phyloP scores from a whole-genome alignment of 2,329 filamentous ascomycete genomes.

The Aquanectria penicillioides region DNA sequence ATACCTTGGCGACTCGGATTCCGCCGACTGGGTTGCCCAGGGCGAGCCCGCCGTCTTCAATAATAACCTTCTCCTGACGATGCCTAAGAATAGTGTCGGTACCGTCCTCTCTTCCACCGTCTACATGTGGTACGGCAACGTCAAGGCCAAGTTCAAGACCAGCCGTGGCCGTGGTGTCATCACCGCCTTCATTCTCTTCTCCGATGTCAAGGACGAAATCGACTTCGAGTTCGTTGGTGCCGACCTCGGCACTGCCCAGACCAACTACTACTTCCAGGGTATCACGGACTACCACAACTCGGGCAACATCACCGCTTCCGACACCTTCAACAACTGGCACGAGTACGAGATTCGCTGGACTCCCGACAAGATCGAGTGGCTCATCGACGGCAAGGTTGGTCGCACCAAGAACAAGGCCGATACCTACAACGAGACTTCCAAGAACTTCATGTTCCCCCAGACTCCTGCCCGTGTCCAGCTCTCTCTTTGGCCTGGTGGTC shows the following conservation, averaged over 20 bases:
- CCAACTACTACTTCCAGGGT: slow-evolving; percentile 97
- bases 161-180: slow-evolving; percentile 88
- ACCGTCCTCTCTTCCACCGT: slow-evolving; percentile 84
- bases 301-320: slow-evolving; percentile 72
- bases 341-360: slow-evolving; percentile 95
- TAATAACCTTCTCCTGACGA: slow-evolving; percentile 82
- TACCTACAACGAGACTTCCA: slow-evolving; percentile 86
- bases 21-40: slow-evolving; percentile 88
- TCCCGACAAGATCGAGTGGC: slow-evolving; percentile 86
- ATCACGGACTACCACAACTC: slow-evolving; percentile 86
- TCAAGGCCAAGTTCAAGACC: slow-evolving; percentile 86
- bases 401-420: slow-evolving; percentile 79
- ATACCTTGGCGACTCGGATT: slow-evolving; percentile 85
- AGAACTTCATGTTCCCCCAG: slow-evolving; percentile 89
- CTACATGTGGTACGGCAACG: slow-evolving; percentile 98
- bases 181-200: slow-evolving; percentile 96
- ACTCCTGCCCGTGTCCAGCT: slow-evolving; percentile 91
- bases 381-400: slow-evolving; percentile 81
- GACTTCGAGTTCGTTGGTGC: slow-evolving; percentile 94
- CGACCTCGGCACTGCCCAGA: slow-evolving; percentile 81
- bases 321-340: slow-evolving; percentile 84
- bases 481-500: slow-evolving; percentile 95
- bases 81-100: slow-evolving; percentile 85
- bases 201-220: slow-evolving; percentile 97
- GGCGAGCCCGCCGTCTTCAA: slow-evolving; percentile 77